Conservation (phyloP, 768 basidiomycete species). For the Daedaleopsis nitida region DNA sequence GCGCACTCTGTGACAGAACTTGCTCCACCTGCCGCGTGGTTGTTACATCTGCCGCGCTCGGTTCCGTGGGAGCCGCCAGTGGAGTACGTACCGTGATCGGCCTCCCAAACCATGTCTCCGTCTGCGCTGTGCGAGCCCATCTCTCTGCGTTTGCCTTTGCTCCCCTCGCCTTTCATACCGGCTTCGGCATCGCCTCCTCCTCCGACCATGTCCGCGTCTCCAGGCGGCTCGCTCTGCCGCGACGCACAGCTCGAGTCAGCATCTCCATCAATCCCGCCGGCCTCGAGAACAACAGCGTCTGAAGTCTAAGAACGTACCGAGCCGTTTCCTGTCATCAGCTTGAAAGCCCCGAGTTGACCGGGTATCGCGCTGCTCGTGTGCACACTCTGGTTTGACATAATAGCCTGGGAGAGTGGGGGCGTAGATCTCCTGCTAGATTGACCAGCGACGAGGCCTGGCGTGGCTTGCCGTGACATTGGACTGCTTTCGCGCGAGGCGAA, state of each 20-base stretch:
- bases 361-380: neutral
- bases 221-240: constrained; percentile 4
- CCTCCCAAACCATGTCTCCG: neutral
- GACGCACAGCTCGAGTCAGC: constrained; percentile 3
- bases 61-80: constrained; percentile 1
- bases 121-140: neutral
- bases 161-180: constrained; percentile 2
- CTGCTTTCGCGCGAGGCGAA: neutral
- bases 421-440: too few relatives aligned
- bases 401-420: too few relatives aligned
- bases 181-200: constrained; percentile 1
- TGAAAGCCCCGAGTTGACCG: neutral
- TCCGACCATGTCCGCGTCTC: neutral
- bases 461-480: neutral
- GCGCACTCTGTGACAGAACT: neutral
- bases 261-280: neutral
- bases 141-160: constrained; percentile 4
- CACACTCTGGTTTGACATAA: neutral
- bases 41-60: constrained; percentile 1
- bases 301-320: neutral
- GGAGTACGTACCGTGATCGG: neutral
- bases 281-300: neutral
- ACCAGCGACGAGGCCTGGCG: neutral
- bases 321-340: neutral
- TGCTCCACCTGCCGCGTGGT: constrained; percentile 16